Evolutionary conservation across 345 rosid genomes (phyloP).

Genomic region (Pistacia integerrima): DNA sequence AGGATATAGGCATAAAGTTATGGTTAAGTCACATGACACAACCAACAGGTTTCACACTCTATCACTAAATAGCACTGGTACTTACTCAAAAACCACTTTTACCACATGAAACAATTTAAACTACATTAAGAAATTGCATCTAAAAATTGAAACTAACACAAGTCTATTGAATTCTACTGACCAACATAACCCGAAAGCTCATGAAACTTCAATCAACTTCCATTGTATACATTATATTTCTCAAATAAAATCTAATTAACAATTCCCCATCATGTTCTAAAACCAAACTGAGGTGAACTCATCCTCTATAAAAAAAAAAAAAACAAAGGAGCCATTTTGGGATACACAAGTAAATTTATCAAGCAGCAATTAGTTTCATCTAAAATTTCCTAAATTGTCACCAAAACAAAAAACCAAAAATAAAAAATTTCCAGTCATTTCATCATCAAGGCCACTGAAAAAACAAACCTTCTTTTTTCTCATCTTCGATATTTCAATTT

Average conservation of each 20-base stretch:
- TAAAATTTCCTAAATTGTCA: not conserved
- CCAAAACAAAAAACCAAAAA: not conserved
- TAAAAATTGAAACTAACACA: not conserved
- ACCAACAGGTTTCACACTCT: not conserved
- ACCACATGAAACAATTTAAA: not conserved
- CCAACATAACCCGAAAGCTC: not conserved
- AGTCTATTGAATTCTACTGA: not conserved
- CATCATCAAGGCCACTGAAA: too few species aligned
- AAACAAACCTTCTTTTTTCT: too few species aligned
- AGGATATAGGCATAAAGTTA: not conserved
- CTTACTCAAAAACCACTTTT: not conserved
- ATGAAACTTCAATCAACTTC: not conserved
- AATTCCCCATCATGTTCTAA: not conserved
- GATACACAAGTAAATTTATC: not conserved
- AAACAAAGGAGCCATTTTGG: not conserved
- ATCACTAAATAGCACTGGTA: not conserved
- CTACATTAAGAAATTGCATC: not conserved
- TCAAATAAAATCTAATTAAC: not conserved
- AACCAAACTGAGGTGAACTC: not conserved
- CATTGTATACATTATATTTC: too few species aligned
- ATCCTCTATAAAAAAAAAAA: too few species aligned
- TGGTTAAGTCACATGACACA: not conserved
- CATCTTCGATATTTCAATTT: too few species aligned
- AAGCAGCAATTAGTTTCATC: not conserved
- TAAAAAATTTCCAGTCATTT: not conserved